Percentiles rank a stretch among this genome's conserved stretches.
phyloP scores from a whole-genome alignment of 2,329 filamentous ascomycete genomes.

The Triangularia setosa region DNA sequence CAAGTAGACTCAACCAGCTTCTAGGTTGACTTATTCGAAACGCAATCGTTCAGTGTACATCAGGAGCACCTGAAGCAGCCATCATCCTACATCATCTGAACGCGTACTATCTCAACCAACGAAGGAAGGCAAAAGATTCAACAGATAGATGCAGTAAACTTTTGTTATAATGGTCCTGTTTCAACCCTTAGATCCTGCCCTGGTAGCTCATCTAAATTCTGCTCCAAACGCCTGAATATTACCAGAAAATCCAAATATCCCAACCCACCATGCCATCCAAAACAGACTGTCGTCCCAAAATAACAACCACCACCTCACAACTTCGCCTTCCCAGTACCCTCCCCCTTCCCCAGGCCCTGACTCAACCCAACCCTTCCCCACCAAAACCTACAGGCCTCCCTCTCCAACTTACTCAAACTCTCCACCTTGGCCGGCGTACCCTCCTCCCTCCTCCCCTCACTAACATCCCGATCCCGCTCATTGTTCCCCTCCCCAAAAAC shows the following conservation, averaged over 20 bases:
- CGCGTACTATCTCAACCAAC: too few species aligned
- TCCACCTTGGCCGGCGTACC: conserved; percentile 44
- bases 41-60: too few species aligned
- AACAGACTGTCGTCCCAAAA: neutral
- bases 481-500: conserved; percentile 60
- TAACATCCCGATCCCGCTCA: conserved; percentile 39
- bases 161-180: neutral
- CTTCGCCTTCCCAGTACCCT: neutral
- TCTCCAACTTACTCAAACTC: conserved; percentile 41
- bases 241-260: neutral
- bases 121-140: too few species aligned
- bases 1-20: too few species aligned
- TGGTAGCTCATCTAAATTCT: neutral
- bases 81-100: too few species aligned
- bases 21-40: too few species aligned
- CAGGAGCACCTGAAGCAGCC: too few species aligned
- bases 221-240: neutral
- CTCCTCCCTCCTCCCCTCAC: conserved; percentile 29
- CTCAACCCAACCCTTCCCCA: conserved; percentile 50
- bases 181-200: neutral
- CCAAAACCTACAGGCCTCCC: conserved; percentile 56
- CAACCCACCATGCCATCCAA: neutral
- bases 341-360: conserved; percentile 36
- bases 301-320: neutral
- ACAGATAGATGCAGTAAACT: too few species aligned